Evolutionary conservation across 148 eudicot genomes (phyloP).

Genomic region (Camellia lanceoleosa): DNA sequence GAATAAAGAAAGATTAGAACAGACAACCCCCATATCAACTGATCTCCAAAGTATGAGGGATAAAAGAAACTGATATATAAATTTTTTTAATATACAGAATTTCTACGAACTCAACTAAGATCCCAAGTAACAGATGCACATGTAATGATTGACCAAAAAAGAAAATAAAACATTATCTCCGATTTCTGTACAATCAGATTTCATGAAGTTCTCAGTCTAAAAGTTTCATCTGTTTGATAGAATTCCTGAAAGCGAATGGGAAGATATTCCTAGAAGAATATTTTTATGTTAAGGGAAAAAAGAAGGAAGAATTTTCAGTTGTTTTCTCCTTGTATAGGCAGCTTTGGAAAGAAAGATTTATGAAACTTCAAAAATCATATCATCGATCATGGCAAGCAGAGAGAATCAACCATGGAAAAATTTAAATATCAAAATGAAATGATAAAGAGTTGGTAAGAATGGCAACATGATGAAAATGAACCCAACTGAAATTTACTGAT

Average conservation of each 20-base stretch:
- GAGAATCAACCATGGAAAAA: too few relatives aligned
- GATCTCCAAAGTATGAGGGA: not conserved
- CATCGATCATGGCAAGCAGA: too few relatives aligned
- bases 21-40: not conserved
- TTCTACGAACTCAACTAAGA: not conserved
- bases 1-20: conserved; percentile 12
- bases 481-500: too few relatives aligned
- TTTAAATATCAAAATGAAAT: too few relatives aligned
- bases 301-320: too few relatives aligned
- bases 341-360: too few relatives aligned
- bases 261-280: not conserved
- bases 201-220: not conserved
- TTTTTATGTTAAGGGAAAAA: too few relatives aligned
- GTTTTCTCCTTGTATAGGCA: too few relatives aligned
- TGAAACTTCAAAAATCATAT: too few relatives aligned
- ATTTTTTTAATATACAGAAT: not conserved
- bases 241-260: not conserved
- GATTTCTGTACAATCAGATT: not conserved
- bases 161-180: not conserved
- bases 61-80: conserved; percentile 1
- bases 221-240: not conserved
- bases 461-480: too few relatives aligned
- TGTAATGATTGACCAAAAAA: too few relatives aligned
- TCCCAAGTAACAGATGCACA: not conserved
- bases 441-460: too few relatives aligned